phyloP scores from a whole-genome alignment of 2,329 filamentous ascomycete species.

The Akanthomyces lecanii region DNA sequence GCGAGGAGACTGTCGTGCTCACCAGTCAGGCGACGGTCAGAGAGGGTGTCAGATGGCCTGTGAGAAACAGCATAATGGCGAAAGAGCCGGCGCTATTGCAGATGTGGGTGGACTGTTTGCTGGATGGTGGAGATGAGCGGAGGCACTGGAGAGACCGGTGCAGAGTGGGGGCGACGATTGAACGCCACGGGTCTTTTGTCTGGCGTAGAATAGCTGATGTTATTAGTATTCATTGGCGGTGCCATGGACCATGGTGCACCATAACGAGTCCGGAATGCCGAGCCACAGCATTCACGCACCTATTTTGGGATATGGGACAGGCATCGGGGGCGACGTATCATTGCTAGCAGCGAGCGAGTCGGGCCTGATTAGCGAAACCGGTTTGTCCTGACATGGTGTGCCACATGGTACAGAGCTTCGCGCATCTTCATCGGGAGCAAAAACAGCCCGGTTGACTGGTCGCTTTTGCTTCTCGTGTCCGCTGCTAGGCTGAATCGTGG shows the following conservation, averaged over 20 bases:
- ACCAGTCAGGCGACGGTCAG: constrained; percentile 12
- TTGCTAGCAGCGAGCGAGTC: constrained; percentile 5
- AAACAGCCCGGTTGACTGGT: constrained; percentile 1
- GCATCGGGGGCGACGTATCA: neutral
- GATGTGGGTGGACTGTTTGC: neutral
- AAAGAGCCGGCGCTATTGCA: constrained; percentile 11
- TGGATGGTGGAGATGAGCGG: constrained; percentile 9
- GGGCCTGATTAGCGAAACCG: constrained; percentile 13
- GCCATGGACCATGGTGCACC: constrained; percentile 4
- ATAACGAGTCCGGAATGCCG: constrained; percentile 13
- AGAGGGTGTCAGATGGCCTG: constrained; percentile 12
- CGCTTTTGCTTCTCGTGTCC: constrained; percentile 1
- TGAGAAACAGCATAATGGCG: neutral
- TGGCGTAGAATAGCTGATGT: neutral
- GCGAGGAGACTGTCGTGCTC: neutral
- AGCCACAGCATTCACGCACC: constrained; percentile 5
- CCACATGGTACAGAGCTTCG: constrained; percentile 1
- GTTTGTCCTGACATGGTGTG: constrained; percentile 6
- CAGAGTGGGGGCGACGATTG: constrained; percentile 9
- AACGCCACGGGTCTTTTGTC: constrained; percentile 9
- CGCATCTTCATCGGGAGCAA: neutral
- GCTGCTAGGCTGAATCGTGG: neutral
- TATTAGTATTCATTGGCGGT: neutral
- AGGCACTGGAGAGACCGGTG: constrained; percentile 4
- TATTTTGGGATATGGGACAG: constrained; percentile 11